A percentile compares a stretch with the other conserved stretches of the same genome.
Conservation (phyloP, 2,329 filamentous ascomycete genomes). For the Alternaria solani region DNA sequence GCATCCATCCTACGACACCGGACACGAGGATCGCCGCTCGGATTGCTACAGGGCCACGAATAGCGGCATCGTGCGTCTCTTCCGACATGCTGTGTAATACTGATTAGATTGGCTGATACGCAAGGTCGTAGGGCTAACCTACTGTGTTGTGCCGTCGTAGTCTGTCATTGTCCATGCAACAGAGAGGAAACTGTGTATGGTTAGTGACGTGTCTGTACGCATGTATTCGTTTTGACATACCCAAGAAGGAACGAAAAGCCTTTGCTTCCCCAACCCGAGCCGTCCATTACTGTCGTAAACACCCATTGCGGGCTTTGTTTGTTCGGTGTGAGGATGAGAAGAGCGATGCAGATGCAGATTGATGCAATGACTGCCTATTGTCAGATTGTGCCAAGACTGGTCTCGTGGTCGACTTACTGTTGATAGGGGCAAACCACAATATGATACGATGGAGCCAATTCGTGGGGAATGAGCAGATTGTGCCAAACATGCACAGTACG, state of each 20-base stretch:
- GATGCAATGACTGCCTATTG: conserved; percentile 61
- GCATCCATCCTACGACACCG: conserved; percentile 67
- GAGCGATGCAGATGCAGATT: conserved; percentile 65
- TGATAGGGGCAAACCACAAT: conserved; percentile 72
- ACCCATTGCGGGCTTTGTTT: conserved; percentile 68
- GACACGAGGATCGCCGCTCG: conserved; percentile 66
- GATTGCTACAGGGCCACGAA: conserved; percentile 68
- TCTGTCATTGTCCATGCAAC: conserved; percentile 73
- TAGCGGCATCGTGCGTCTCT: conserved; percentile 70
- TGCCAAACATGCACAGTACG: conserved; percentile 63
- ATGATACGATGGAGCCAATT: conserved; percentile 67
- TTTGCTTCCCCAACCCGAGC: conserved; percentile 69
- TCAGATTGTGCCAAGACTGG: conserved; percentile 10
- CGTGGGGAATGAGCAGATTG: conserved; percentile 70
- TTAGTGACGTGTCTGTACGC: conserved; percentile 14
- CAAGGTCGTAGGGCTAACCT: conserved; percentile 36
- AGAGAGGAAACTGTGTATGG: conserved; percentile 56
- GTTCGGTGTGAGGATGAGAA: conserved; percentile 66
- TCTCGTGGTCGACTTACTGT: conserved; percentile 54
- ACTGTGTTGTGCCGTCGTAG: conserved; percentile 72
- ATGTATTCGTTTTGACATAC: conserved; percentile 42
- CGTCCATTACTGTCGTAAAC: conserved; percentile 67
- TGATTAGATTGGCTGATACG: conserved; percentile 36
- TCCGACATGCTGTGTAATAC: conserved; percentile 64
- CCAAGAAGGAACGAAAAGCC: conserved; percentile 69